These are phyloP conservation scores for Pseudogymnoascus sp. DNA, from an alignment of 2,329 filamentous ascomycete species.

Conservation along the genomic window DNA sequence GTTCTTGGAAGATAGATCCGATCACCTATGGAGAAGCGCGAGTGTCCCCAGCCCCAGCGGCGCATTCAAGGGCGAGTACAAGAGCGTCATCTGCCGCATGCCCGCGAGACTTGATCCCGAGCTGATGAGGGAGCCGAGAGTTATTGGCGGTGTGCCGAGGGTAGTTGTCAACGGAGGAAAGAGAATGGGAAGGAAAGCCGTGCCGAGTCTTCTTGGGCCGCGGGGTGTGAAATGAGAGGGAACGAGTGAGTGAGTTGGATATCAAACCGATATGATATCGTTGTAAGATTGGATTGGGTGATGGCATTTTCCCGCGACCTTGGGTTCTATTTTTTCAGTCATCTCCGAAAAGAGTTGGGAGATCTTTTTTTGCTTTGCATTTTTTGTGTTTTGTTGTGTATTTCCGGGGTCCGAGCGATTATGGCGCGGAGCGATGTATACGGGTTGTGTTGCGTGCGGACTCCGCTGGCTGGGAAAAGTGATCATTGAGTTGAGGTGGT, in stretches of 20 bases:
- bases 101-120: constrained; percentile 78
- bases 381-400: not conserved
- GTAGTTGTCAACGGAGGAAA: constrained; percentile 30
- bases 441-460: not conserved
- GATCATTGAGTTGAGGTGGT: not conserved
- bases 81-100: constrained; percentile 52
- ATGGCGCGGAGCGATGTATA: constrained; percentile 7
- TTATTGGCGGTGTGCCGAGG: constrained; percentile 78
- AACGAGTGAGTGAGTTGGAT: not conserved
- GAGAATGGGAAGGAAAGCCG: constrained; percentile 27
- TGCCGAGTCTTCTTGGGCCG: constrained; percentile 27
- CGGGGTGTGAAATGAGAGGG: not conserved
- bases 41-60: constrained; percentile 52
- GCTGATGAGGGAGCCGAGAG: constrained; percentile 85
- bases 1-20: constrained; percentile 64
- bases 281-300: constrained; percentile 6
- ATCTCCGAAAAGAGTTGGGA: not conserved
- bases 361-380: not conserved
- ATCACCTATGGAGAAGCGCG: constrained; percentile 71
- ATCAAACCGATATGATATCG: not conserved
- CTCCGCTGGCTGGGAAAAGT: constrained; percentile 4
- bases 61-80: constrained; percentile 56
- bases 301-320: not conserved
- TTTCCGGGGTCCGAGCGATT: not conserved
- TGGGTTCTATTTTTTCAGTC: not conserved